A percentile compares a stretch with the other conserved stretches of the same genome.
Evolutionary conservation across 2,329 filamentous ascomycete genomes (phyloP).

Genomic region (Amphichorda felina): DNA sequence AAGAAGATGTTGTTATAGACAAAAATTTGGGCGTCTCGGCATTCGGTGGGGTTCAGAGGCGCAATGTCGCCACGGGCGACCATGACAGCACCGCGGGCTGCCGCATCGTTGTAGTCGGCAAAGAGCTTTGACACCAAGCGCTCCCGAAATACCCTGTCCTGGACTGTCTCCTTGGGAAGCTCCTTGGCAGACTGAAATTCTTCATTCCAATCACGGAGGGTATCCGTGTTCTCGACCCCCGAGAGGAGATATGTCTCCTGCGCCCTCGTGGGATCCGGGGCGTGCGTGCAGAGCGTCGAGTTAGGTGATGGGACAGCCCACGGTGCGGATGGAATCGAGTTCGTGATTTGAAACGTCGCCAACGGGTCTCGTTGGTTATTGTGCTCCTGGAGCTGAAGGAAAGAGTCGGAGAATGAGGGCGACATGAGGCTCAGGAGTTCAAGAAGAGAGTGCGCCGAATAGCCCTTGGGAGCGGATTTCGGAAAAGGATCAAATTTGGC

Average conservation of each 20-base stretch:
- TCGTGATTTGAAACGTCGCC: conserved; percentile 90
- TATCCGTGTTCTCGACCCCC: conserved; percentile 88
- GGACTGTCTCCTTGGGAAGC: conserved; percentile 83
- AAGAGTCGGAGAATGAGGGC: conserved; percentile 67
- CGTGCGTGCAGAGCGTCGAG: conserved; percentile 56
- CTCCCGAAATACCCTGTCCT: conserved; percentile 93
- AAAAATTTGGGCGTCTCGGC: conserved; percentile 88
- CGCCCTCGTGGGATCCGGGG: conserved; percentile 73
- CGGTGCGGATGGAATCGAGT: conserved; percentile 81
- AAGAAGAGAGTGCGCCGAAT: conserved; percentile 75
- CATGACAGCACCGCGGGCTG: conserved; percentile 79
- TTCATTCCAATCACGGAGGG: conserved; percentile 95
- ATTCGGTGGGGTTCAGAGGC: conserved; percentile 89
- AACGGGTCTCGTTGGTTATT: conserved; percentile 80
- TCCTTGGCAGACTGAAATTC: conserved; percentile 96
- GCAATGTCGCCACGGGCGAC: conserved; percentile 89
- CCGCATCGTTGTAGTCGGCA: conserved; percentile 94
- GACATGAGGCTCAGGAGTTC: conserved; percentile 69
- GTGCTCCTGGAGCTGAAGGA: conserved; percentile 68
- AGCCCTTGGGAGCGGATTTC: conserved; percentile 63
- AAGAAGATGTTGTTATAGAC: conserved; percentile 99
- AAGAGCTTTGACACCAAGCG: conserved; percentile 90
- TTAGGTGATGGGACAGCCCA: conserved; percentile 72
- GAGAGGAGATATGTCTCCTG: conserved; percentile 88
- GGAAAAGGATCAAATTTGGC: conserved; percentile 89